Evolutionary conservation across 2,329 filamentous ascomycete species (phyloP), one percentile per base, ranked within the genome.

Genomic region (Botrytis porri): DNA sequence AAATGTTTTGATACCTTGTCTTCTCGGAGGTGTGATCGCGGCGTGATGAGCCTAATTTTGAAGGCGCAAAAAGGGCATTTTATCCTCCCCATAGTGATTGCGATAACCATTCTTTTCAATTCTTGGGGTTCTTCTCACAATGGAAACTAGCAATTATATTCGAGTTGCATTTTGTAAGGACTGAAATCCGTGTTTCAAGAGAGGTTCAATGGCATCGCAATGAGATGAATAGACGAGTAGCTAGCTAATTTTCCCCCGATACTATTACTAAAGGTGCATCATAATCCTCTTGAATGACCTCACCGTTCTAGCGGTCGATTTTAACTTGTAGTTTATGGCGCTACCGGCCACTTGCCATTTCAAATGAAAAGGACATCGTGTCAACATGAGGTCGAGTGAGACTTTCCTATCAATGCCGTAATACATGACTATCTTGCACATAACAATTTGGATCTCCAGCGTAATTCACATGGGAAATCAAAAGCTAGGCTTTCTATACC

Each of bases 381-480:
- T 0, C 6, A 57, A 57, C 14, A 29, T 29, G 51, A 57, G 14
- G n/a, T 1, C 14, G 12, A 51, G 12, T 51, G 25, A n/a, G n/a
- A n/a, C 4, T n/a, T 51, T 16, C 4, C 25, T 51, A 48, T 48
- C 25, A 25, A 16, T 54, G 22, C 12, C 22, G 16, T n/a, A 54
- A n/a, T 54, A n/a, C 6, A 16, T 14, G 48, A 6, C 12, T 16
- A 6, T n/a, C n/a, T n/a, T 6, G 10, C 48, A 16, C 25, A 14
- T n/a, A 7, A 5, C 4, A n/a, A 4, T 6, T 5, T 3, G 18
- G 14, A 18, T 0, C 14, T 9, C 5, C 6, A 3, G 4, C 6
- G 18, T 7, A 29, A 57, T 8, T 16, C 3, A 57, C n/a, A 29
- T 4, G 6, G 3, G 3, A 0, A 1, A 18, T 29, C n/a, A 29